phyloP scores from a whole-genome alignment of 345 rosid species.

The Moringa oleifera region DNA sequence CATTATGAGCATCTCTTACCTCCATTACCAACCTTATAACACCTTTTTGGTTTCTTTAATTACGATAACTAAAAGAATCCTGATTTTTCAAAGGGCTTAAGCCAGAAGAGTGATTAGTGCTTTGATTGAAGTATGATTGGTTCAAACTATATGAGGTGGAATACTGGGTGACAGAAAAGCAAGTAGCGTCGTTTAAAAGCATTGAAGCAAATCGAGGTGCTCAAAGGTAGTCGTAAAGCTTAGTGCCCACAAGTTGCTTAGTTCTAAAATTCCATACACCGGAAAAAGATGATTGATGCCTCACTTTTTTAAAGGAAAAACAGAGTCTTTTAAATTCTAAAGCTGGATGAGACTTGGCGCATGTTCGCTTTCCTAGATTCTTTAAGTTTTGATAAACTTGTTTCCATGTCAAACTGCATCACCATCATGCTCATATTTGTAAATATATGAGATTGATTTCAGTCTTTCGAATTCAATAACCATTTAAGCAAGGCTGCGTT shows the following conservation, averaged over 20 bases:
- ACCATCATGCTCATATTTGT: background rate
- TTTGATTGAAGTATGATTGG: background rate
- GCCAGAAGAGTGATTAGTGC: background rate
- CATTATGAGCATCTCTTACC: background rate
- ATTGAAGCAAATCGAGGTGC: no score
- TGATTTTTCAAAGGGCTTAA: background rate
- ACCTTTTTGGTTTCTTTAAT: no score
- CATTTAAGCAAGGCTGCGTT: no score
- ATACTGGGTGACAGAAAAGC: no score
- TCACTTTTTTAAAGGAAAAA: background rate
- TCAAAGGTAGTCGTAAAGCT: background rate
- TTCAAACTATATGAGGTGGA: no score
- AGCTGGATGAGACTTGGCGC: background rate
- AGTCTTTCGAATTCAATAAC: no score
- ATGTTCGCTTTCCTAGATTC: background rate
- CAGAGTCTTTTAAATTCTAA: background rate
- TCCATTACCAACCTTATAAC: background rate
- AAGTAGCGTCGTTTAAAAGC: background rate
- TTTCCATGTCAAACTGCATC: background rate
- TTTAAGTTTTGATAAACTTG: no score
- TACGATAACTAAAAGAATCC: background rate
- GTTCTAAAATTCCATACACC: background rate
- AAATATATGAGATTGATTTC: no score
- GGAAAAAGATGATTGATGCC: background rate
- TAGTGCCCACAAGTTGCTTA: background rate